Conservation (phyloP, 257 asterid genomes). For the Gardenia jasminoides region DNA sequence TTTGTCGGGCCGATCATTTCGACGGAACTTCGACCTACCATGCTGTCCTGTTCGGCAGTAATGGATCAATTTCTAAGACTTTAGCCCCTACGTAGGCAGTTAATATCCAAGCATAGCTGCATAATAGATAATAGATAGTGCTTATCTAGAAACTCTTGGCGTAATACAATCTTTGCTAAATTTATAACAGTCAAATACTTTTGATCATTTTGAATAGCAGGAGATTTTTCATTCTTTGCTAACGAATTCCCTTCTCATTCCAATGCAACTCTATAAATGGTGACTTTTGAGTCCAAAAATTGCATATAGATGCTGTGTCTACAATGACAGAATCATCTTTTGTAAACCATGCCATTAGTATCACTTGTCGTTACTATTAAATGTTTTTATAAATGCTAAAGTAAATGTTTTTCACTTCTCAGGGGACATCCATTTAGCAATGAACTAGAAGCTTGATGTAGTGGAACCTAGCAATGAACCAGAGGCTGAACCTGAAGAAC, state of each 20-base stretch:
- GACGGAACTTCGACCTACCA: too few species aligned
- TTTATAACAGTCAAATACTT: too few species aligned
- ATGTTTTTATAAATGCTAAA: not conserved
- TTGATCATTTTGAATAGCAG: too few species aligned
- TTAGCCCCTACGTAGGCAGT: not conserved
- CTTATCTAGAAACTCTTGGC: too few species aligned
- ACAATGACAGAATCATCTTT: not conserved
- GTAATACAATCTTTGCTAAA: too few species aligned
- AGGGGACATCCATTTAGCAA: constrained; percentile 80
- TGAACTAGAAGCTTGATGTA: constrained; percentile 52
- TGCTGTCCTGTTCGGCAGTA: too few species aligned
- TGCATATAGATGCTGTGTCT: not conserved
- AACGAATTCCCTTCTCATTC: not conserved
- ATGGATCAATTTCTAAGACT: too few species aligned
- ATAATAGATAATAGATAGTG: too few species aligned
- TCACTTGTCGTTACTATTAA: not conserved
- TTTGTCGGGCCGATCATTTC: too few species aligned
- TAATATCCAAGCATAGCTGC: not conserved
- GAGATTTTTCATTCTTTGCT: not conserved
- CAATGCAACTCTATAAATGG: not conserved
- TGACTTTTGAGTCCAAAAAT: too few species aligned
- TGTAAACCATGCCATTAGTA: not conserved
- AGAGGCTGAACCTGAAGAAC: constrained; percentile 27
- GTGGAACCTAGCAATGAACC: constrained; percentile 32
- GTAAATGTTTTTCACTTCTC: not conserved